phyloP scores from a whole-genome alignment of 2,329 filamentous ascomycete genomes.

The Cucurbitaria berberidis region DNA sequence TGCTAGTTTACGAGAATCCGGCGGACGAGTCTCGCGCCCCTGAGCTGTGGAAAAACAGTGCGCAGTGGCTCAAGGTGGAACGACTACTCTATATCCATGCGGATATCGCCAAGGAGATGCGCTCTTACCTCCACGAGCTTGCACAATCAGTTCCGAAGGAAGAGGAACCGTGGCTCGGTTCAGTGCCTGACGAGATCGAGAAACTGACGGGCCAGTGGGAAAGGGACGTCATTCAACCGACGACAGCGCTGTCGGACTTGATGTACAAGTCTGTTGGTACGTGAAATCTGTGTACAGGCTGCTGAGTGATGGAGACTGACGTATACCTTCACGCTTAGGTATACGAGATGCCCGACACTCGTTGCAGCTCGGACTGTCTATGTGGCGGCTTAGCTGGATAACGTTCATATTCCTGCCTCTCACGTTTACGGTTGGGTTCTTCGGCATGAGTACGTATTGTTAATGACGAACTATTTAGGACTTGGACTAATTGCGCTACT shows the following conservation, averaged over 20 bases:
- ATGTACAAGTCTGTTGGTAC: conserved; percentile 60
- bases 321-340: background rate
- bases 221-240: conserved; percentile 59
- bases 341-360: conserved; percentile 59
- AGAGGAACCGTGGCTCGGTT: conserved; percentile 51
- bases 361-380: conserved; percentile 56
- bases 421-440: conserved; percentile 58
- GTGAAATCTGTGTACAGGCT: background rate
- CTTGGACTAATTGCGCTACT: background rate
- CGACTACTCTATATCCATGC: conserved; percentile 59
- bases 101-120: conserved; percentile 56
- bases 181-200: conserved; percentile 52
- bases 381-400: conserved; percentile 67
- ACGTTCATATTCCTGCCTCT: conserved; percentile 76
- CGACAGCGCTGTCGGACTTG: conserved; percentile 56
- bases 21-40: conserved; percentile 60
- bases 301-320: background rate
- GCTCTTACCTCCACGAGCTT: conserved; percentile 51
- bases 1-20: conserved; percentile 58
- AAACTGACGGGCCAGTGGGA: conserved; percentile 55
- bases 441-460: conserved; percentile 55
- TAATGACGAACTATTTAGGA: background rate
- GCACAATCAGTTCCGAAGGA: conserved; percentile 42
- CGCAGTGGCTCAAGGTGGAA: conserved; percentile 59
- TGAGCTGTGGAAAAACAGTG: conserved; percentile 60